Base-by-base conservation (phyloP, 805 yeast species). In the Torulaspora microellipsoides region DNA sequence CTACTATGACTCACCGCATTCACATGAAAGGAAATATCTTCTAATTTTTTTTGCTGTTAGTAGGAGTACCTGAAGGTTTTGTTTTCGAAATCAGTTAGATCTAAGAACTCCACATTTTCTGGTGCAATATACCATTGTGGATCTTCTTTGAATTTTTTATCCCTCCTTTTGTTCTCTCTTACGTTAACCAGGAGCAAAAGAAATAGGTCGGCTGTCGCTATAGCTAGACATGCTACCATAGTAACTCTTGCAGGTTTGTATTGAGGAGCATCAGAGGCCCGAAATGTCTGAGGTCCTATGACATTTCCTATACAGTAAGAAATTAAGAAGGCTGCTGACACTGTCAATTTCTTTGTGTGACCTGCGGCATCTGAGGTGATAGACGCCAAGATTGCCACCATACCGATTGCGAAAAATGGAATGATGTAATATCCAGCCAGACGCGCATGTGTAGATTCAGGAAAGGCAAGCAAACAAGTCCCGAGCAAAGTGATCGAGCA, bases 211-310 rank as follows among this genome's bases (percentile, higher is more conserved):
- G 65, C 58, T 10, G 69, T 64, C 36, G 74, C 60, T 8, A 58
- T 67, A 10, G 70, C 63, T 50, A 76, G 73, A 36, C 78, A 68
- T 10, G 68, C 73, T 45, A 77, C 70, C 55, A 78, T 69, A 2
- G 77, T 68, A 30, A 71, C 68, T 49, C 77, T 77, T 2, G 81
- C 84, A 27, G 76, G 73, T 8, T 58, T 62, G 54, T 83, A 85
- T 31, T 62, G 55, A 4, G 89, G 89, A 11, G 78, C 80, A 45
- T 81, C 76, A 4, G 62, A 49, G 0, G 73, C 63, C 45, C 68
- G 71, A 66, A 84, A 85, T n/a, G 84, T 71, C 61, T 82, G 88
- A 5, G 91, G 88, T 1, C 89, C 91, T 46, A 81, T 73, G 29
- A 83, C 67, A 60, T 82, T 80, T 14, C 86, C 85, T 38, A 77